Conservation (phyloP, 2,329 filamentous ascomycete genomes). For the Nothopassalora personata region DNA sequence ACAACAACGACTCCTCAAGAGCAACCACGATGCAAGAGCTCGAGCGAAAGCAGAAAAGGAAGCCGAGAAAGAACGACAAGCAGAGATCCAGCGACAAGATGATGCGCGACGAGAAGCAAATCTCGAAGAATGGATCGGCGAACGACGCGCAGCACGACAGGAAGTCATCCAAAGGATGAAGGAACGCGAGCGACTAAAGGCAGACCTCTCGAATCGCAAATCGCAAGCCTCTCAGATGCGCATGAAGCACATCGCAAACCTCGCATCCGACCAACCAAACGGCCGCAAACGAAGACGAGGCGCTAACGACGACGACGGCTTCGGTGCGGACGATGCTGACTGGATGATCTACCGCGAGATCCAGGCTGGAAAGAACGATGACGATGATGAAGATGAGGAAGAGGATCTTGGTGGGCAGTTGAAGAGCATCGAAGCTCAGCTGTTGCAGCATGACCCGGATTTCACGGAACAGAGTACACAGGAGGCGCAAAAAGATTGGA, state of each 20-base stretch:
- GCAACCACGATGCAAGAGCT: constrained; percentile 85
- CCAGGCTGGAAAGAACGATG: constrained; percentile 79
- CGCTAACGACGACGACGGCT: constrained; percentile 85
- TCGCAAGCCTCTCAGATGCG: constrained; percentile 92
- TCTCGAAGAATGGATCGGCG: constrained; percentile 79
- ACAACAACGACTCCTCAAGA: constrained; percentile 87
- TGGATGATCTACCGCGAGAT: constrained; percentile 97
- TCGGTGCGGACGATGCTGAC: constrained; percentile 94
- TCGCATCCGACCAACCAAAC: constrained; percentile 78
- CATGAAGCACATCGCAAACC: constrained; percentile 96
- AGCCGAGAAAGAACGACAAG: constrained; percentile 76
- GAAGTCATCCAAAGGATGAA: constrained; percentile 77
- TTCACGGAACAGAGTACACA: constrained; percentile 91
- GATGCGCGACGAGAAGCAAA: constrained; percentile 77
- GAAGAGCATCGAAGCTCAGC: constrained; percentile 72
- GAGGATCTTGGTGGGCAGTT: constrained; percentile 73
- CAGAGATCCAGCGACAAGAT: constrained; percentile 78
- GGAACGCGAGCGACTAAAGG: constrained; percentile 86
- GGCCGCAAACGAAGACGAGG: constrained; percentile 75
- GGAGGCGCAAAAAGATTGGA: constrained; percentile 93
- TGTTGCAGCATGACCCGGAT: constrained; percentile 77
- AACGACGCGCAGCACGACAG: constrained; percentile 67
- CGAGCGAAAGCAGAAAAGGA: constrained; percentile 97
- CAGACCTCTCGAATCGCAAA: constrained; percentile 92
- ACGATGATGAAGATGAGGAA: constrained; percentile 91